phyloP scores from a whole-genome alignment of 345 rosid genomes.

The Populus simonii region DNA sequence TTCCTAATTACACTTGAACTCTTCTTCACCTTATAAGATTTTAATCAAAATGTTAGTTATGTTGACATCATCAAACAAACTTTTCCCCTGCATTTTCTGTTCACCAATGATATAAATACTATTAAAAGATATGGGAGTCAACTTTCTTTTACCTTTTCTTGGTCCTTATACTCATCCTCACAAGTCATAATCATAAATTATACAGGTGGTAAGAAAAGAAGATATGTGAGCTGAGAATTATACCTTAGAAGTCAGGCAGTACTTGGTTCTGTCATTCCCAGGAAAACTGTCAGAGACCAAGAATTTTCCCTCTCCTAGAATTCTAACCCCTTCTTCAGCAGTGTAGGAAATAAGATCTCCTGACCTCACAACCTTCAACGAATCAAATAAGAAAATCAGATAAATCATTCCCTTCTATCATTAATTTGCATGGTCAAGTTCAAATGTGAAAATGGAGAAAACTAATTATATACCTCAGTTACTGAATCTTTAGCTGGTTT shows the following conservation, averaged over 20 bases:
- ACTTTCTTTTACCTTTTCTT: neutral
- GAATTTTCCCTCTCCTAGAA: conserved; percentile 91
- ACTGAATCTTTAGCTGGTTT: conserved; percentile 96
- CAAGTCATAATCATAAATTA: neutral
- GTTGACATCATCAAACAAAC: conserved; percentile 4
- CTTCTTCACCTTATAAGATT: neutral
- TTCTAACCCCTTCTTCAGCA: conserved; percentile 95
- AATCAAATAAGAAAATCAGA: neutral
- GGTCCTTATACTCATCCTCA: neutral
- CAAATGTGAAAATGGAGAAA: neutral
- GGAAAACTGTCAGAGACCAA: conserved; percentile 96
- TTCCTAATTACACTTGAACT: no score
- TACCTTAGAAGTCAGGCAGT: conserved; percentile 96
- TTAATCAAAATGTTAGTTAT: neutral
- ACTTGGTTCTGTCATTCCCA: conserved; percentile 95
- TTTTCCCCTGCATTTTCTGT: neutral
- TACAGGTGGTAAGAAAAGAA: neutral
- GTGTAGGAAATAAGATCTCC: conserved; percentile 91
- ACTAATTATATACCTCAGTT: conserved; percentile 54
- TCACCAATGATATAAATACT: neutral
- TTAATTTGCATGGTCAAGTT: neutral
- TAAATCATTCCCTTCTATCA: neutral
- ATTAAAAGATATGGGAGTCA: neutral
- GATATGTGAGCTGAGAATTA: neutral
- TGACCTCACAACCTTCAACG: conserved; percentile 79